Evolutionary conservation across 2,329 filamentous ascomycete species (phyloP), one percentile per base, ranked within the genome.

Genomic region (Trichoderma lentiforme): DNA sequence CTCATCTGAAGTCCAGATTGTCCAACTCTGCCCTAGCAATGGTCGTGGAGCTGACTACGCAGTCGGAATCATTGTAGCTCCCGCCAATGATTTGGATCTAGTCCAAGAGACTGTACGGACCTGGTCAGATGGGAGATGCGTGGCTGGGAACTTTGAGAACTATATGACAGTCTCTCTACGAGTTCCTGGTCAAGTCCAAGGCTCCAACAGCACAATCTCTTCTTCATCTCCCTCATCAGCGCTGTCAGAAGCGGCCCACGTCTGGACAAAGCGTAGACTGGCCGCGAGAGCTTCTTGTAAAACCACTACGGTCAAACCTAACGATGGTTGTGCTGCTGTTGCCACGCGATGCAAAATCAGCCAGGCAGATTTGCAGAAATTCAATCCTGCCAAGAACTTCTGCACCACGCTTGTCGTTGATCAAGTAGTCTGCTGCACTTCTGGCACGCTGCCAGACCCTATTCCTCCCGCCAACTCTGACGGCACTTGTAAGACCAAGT

Each of bases 331-430:
- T 68, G 70, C 71, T 60, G 71, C 76, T 11, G 70, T 83, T 9
- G 80, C 81, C 1, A n/a, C 74, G 11, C 72, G 75, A 68, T 83
- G 81, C 72, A 76, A 77, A 12, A 81, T 83, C 47, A 76, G 75
- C 2, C 66, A 74, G 24, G 72, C 74, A 8, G 72, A 82, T 14
- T 76, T 82, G 43, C 72, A 71, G 11, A 76, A 78, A 43, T 82
- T 78, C 74, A 84, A 84, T 61, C 47, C 74, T 3, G 30, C 39
- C 66, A 32, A 62, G 8, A 73, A 74, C 57, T 75, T 78, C n/a
- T 77, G 76, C 74, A 73, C 30, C 21, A 75, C 74, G 7, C 74
- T 78, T 11, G 73, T 70, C n/a, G 24, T 62, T 11, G 74, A 66
- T 43, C 64, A 76, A 53, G 47, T 32, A 9, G 72, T 76, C 21